Conservation (phyloP, 805 yeast species). For the Starmerella bombi region DNA sequence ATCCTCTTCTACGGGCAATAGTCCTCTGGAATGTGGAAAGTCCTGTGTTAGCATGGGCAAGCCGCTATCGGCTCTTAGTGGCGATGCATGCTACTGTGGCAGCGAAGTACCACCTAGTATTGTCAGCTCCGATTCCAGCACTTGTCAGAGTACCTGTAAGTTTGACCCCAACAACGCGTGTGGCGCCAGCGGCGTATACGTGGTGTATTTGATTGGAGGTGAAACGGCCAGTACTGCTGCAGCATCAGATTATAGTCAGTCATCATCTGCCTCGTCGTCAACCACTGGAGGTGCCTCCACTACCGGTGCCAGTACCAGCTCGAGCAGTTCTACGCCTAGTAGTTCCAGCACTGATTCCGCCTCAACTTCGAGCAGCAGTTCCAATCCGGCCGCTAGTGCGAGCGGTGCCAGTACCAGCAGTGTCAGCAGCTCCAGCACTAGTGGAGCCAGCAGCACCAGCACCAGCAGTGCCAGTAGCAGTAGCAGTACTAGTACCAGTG, state of each 20-base stretch:
- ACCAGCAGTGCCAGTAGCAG: neutral
- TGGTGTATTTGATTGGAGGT: constrained; percentile 22
- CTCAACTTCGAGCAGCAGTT: constrained; percentile 6
- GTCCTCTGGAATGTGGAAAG: constrained; percentile 22
- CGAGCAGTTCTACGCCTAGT: constrained; percentile 11
- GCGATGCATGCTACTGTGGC: constrained; percentile 58
- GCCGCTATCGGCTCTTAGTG: constrained; percentile 38
- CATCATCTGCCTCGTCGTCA: constrained; percentile 20
- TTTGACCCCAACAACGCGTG: constrained; percentile 56
- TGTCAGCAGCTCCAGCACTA: constrained; percentile 7
- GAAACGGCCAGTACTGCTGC: constrained; percentile 18
- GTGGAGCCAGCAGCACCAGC: constrained; percentile 25
- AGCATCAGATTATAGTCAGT: constrained; percentile 24
- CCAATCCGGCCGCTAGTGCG: constrained; percentile 1
- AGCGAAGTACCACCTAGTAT: constrained; percentile 31
- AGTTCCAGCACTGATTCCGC: neutral
- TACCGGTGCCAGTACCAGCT: constrained; percentile 14
- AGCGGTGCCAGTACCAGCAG: constrained; percentile 9
- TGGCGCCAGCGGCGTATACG: constrained; percentile 42
- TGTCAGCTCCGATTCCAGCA: constrained; percentile 21
- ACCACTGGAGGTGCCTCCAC: constrained; percentile 24
- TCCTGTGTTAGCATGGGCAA: constrained; percentile 35
- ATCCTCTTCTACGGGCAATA: constrained; percentile 42
- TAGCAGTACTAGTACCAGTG: neutral
- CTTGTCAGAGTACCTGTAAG: constrained; percentile 38